These are phyloP conservation scores for Leccinum ochraceum DNA, from an alignment of 768 basidiomycete genomes.

Conservation along the genomic window DNA sequence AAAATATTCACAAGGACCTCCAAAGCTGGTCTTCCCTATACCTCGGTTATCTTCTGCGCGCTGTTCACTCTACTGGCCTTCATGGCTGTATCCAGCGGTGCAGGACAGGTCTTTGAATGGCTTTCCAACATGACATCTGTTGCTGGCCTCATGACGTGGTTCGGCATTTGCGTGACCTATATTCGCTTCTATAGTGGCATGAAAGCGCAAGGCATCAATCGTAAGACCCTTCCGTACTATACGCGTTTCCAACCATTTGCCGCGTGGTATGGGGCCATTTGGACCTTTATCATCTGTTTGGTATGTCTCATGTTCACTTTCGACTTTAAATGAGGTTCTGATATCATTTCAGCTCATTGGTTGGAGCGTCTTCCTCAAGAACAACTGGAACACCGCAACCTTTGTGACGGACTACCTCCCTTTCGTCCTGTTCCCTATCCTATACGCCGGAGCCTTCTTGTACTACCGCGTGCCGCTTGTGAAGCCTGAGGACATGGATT, in stretches of 20 bases:
- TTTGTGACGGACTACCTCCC: slow-evolving; percentile 88
- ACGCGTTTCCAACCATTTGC: slow-evolving; percentile 71
- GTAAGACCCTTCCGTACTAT: slow-evolving; percentile 68
- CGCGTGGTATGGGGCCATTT: slow-evolving; percentile 51
- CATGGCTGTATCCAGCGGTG: slow-evolving; percentile 70
- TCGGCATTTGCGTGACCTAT: slow-evolving; percentile 74
- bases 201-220: slow-evolving; percentile 76
- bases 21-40: slow-evolving; percentile 73
- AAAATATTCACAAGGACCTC: slow-evolving; percentile 71
- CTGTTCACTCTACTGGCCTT: slow-evolving; percentile 70
- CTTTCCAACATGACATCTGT: slow-evolving; percentile 75
- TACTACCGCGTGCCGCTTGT: slow-evolving; percentile 32
- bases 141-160: slow-evolving; percentile 78
- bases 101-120: slow-evolving; percentile 79
- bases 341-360: slow-evolving; percentile 49
- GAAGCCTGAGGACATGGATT: slow-evolving; percentile 76
- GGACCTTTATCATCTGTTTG: slow-evolving; percentile 53
- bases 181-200: slow-evolving; percentile 84
- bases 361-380: slow-evolving; percentile 53
- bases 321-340: slow-evolving; percentile 12
- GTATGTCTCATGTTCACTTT: slow-evolving; percentile 42
- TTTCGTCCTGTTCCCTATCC: slow-evolving; percentile 64
- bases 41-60: slow-evolving; percentile 68
- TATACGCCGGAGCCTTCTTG: slow-evolving; percentile 64
- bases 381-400: slow-evolving; percentile 53